Percentiles rank a stretch among this genome's conserved stretches.
phyloP scores from a whole-genome alignment of 139 green algal species.

The Volvox reticuliferus region DNA sequence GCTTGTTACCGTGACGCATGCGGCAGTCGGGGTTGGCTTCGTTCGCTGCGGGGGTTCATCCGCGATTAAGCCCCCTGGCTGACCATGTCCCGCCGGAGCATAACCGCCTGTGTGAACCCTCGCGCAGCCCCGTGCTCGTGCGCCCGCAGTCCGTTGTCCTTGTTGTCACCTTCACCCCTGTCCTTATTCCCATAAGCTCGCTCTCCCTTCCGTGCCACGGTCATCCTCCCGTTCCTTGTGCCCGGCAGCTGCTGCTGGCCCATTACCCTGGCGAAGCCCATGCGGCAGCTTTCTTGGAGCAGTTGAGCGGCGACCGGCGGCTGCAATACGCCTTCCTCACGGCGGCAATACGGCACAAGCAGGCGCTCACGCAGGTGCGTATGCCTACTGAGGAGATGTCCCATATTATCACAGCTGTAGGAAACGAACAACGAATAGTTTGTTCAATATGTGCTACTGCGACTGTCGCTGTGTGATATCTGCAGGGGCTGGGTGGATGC shows the following conservation, averaged over 20 bases:
- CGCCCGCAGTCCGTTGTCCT: too few species aligned
- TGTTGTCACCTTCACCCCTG: too few species aligned
- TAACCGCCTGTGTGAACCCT: too few species aligned
- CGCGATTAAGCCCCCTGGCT: too few species aligned
- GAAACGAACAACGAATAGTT: too few species aligned
- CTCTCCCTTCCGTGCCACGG: neutral
- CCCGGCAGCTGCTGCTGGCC: constrained; percentile 24
- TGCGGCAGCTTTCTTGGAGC: constrained; percentile 41
- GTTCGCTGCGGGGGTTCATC: too few species aligned
- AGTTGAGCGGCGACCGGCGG: constrained; percentile 12
- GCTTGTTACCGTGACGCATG: too few species aligned
- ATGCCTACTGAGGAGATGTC: too few species aligned
- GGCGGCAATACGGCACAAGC: constrained; percentile 35
- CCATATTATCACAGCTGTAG: too few species aligned
- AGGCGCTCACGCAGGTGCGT: neutral
- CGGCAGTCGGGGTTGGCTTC: too few species aligned
- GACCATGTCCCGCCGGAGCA: too few species aligned
- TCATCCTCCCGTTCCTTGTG: neutral
- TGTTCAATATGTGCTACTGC: neutral
- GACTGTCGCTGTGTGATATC: neutral
- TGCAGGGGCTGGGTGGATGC: neutral
- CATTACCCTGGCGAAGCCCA: constrained; percentile 31
- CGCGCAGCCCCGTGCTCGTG: too few species aligned
- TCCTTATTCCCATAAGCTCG: neutral
- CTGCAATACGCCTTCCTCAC: constrained; percentile 63